Evolutionary conservation across 1,284 basidiomycete genomes (phyloP), one percentile per base, ranked within the genome.

Genomic region (Tilletiaria anomala): DNA sequence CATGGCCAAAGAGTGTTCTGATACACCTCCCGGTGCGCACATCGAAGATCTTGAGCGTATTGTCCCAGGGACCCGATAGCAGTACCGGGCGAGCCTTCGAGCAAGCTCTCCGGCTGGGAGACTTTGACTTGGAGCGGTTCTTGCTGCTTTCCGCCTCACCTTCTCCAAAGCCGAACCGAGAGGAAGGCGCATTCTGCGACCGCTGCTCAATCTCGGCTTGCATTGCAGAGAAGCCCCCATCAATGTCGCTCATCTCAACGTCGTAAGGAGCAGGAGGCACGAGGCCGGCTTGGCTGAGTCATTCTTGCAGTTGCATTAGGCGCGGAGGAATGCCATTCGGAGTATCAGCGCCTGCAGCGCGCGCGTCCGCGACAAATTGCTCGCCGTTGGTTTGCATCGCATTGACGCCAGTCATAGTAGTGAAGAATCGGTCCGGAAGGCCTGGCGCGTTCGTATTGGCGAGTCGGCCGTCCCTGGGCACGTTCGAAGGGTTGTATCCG

Each of bases 1-100:
- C 69, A 47, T 93, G 88, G 0, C 91, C 93, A 66, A 99, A 99
- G 44, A 93, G 75, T 23, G 93, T 96, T 54, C 77, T 74, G 37
- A 78, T 72, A 36, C 80, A 77, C 54, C 80, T 78, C 18, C 82
- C 86, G 1, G 78, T 78, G 53, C 91, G 84, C 32, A 96, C 78
- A 61, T 96, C 88, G 93, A 93, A 99, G n/a, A 91, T 63, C 68
- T 87, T 88, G 70, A 97, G 80, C 12, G 88, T 96, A 65, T 96
- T 96, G 68, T 97, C 91, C 48, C 96, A 73, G 55, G 82, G 83
- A 5, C 88, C 89, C 0, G 85, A 86, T 45, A 93, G 78, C 42
- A 97, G 75, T 12, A 91, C 71, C 2, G 85, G 57, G n/a, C n/a
- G n/a, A n/a, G n/a, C n/a, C n/a, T n/a, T n/a, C n/a, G 15, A 12